These are phyloP conservation scores for Camellia sinensis DNA, from an alignment of 148 eudicot species.

Conservation along the genomic window DNA sequence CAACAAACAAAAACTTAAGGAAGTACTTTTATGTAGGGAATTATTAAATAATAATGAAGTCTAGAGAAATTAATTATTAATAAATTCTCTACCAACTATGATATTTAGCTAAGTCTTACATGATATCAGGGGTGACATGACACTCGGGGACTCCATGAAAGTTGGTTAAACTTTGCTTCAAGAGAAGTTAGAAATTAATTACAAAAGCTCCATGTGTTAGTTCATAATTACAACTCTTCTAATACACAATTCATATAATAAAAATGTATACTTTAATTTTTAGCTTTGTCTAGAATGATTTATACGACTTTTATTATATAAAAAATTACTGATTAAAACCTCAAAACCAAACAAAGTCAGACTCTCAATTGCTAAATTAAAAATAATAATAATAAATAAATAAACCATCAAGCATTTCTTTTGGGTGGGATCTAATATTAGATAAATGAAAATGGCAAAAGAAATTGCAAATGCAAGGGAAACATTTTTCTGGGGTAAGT, in stretches of 20 bases:
- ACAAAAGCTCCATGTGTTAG: not conserved
- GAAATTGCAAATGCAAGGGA: no score
- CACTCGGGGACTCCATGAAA: not conserved
- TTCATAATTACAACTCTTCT: not conserved
- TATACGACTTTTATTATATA: no score
- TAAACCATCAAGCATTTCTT: no score
- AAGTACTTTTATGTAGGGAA: not conserved
- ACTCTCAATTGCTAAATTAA: no score
- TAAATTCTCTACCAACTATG: not conserved
- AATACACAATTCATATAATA: not conserved
- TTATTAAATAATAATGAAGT: not conserved
- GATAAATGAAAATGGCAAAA: no score
- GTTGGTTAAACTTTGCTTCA: not conserved
- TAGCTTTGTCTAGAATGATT: no score
- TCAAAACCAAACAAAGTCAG: no score
- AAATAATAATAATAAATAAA: no score
- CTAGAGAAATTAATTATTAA: not conserved
- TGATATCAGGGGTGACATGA: slow-evolving; percentile 3
- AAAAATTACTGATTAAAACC: no score
- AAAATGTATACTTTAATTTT: no score
- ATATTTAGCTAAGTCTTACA: not conserved
- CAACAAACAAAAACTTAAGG: not conserved
- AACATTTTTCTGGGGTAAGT: no score
- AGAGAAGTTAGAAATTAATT: not conserved
- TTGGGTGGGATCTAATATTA: no score